A percentile compares a stretch with the other conserved stretches of the same genome.
Evolutionary conservation across 2,329 filamentous ascomycete species (phyloP).

Genomic region (Fusarium longipes): DNA sequence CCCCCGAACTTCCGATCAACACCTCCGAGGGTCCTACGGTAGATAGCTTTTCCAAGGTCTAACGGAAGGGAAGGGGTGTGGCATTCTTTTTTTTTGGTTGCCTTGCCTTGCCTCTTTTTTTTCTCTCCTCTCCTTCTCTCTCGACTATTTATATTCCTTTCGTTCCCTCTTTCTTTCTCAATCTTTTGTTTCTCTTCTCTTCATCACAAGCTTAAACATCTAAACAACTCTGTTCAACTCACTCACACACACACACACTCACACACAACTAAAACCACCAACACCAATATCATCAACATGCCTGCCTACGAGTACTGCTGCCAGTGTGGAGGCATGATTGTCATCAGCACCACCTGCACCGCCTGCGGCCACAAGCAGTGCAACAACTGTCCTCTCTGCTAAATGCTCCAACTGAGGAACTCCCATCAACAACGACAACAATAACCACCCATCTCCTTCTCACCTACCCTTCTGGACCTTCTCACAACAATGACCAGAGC

Average conservation of each 20-base stretch:
- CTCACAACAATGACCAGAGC: background rate
- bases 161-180: constrained; percentile 21
- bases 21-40: constrained; percentile 14
- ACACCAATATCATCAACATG: constrained; percentile 41
- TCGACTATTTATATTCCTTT: constrained; percentile 40
- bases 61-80: too few relatives aligned
- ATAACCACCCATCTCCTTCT: background rate
- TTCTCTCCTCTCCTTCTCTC: constrained; percentile 3
- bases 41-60: background rate
- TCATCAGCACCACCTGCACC: constrained; percentile 66
- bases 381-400: constrained; percentile 56
- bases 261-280: background rate
- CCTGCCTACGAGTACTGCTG: constrained; percentile 65
- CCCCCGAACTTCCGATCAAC: constrained; percentile 27
- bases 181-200: background rate
- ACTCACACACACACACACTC: background rate
- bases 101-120: background rate
- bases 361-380: constrained; percentile 64
- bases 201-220: constrained; percentile 1
- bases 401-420: constrained; percentile 30
- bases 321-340: constrained; percentile 66
- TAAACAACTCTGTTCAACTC: background rate
- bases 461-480: background rate
- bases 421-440: constrained; percentile 15
- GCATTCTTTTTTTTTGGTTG: background rate